These are phyloP conservation scores for Herpetomonas tarakana DNA, from an alignment of 208 protist genomes.

Conservation along the genomic window DNA sequence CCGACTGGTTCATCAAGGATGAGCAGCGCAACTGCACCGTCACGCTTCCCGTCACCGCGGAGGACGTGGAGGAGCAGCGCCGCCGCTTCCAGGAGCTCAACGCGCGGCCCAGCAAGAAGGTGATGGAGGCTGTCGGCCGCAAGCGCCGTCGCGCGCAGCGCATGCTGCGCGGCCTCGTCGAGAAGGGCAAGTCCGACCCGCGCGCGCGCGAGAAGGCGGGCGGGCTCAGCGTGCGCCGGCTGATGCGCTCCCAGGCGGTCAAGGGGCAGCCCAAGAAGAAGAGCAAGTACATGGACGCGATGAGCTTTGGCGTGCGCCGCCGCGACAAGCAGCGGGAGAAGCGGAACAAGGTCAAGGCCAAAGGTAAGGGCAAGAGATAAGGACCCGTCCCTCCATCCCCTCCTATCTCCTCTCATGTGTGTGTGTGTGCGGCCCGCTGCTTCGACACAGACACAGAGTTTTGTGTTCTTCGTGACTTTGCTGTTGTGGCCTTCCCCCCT, in stretches of 20 bases:
- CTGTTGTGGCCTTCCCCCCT: constrained; percentile 8
- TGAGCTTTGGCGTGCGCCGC: constrained; percentile 71
- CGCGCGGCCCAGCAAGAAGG: constrained; percentile 95
- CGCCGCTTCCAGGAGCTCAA: constrained; percentile 91
- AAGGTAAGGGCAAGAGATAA: constrained; percentile 7
- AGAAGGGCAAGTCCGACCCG: constrained; percentile 90
- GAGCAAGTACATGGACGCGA: constrained; percentile 74
- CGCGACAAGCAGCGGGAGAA: constrained; percentile 45
- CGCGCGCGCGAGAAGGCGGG: constrained; percentile 78
- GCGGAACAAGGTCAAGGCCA: constrained; percentile 10
- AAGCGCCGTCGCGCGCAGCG: constrained; percentile 87
- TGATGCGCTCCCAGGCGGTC: constrained; percentile 86
- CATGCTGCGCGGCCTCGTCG: constrained; percentile 83
- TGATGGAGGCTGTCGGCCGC: constrained; percentile 96
- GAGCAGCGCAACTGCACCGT: constrained; percentile 89
- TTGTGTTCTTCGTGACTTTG: constrained; percentile 12
- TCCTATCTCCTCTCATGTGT: neutral
- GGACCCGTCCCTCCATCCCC: no score
- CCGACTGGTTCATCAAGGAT: constrained; percentile 92
- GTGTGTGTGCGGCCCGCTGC: neutral
- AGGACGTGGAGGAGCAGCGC: constrained; percentile 93
- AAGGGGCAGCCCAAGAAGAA: constrained; percentile 81
- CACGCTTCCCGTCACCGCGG: constrained; percentile 79
- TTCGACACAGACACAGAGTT: neutral
- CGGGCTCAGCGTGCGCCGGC: constrained; percentile 70